phyloP scores from a whole-genome alignment of 768 basidiomycete genomes.

The Megacollybia marginata region DNA sequence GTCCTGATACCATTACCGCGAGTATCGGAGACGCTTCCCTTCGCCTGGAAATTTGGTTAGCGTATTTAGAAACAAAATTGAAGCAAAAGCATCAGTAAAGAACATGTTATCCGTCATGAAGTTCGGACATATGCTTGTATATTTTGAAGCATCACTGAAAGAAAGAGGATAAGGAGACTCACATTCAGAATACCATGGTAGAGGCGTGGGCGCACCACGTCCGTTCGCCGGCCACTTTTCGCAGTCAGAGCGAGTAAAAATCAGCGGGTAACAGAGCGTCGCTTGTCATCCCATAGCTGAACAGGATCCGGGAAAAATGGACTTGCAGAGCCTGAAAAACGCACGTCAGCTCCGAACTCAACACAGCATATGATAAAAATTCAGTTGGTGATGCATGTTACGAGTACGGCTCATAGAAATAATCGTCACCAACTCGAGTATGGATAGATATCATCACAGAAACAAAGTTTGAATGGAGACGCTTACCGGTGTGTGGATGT shows the following conservation, averaged over 20 bases:
- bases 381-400: slow-evolving; percentile 74
- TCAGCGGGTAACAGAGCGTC: slow-evolving; percentile 34
- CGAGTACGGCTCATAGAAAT: slow-evolving; percentile 64
- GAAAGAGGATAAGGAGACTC: neutral
- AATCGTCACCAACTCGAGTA: slow-evolving; percentile 65
- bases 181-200: no score
- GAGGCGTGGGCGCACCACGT: neutral
- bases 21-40: no score
- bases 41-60: no score
- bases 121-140: slow-evolving; percentile 77
- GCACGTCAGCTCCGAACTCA: slow-evolving; percentile 2
- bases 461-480: slow-evolving; percentile 8
- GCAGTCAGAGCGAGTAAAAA: slow-evolving; percentile 7
- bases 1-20: no score
- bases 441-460: slow-evolving; percentile 64
- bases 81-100: neutral
- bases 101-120: slow-evolving; percentile 42
- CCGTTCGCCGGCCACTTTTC: slow-evolving; percentile 14
- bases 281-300: slow-evolving; percentile 25
- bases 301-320: neutral
- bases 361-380: slow-evolving; percentile 22
- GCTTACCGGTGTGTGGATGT: slow-evolving; percentile 26
- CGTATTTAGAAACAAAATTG: neutral
- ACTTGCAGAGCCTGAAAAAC: slow-evolving; percentile 1
- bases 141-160: slow-evolving; percentile 41